Conservation (phyloP, 495 filamentous ascomycete genomes). For the Lasiosphaeria ovina region DNA sequence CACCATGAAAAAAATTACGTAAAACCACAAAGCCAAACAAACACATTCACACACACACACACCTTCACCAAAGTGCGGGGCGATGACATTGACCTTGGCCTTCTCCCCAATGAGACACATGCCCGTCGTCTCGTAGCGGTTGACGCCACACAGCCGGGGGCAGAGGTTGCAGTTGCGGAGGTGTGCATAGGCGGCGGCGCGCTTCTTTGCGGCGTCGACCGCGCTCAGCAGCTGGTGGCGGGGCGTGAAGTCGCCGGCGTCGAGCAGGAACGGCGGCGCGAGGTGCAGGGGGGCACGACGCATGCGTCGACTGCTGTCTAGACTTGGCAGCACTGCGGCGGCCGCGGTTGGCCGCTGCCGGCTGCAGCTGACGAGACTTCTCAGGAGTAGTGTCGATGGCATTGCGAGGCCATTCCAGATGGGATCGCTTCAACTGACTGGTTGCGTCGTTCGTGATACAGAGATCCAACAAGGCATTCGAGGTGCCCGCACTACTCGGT, state of each 20-base stretch:
- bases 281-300: conserved; percentile 52
- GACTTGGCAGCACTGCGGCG: too few relatives aligned
- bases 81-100: conserved; percentile 73
- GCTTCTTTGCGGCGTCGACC: conserved; percentile 60
- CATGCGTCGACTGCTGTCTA: neutral
- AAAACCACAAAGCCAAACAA: too few relatives aligned
- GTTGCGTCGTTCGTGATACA: too few relatives aligned
- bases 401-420: too few relatives aligned
- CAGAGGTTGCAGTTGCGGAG: conserved; percentile 74
- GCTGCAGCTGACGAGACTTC: too few relatives aligned
- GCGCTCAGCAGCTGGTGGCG: conserved; percentile 62
- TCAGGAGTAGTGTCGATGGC: too few relatives aligned
- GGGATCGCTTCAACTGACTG: too few relatives aligned
- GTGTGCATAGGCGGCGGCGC: conserved; percentile 64
- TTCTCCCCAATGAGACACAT: conserved; percentile 68
- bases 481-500: too few relatives aligned
- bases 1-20: too few relatives aligned
- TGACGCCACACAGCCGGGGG: conserved; percentile 68
- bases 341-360: too few relatives aligned
- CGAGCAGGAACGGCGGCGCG: conserved; percentile 72
- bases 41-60: neutral
- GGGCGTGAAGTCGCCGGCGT: conserved; percentile 59
- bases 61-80: conserved; percentile 66
- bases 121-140: conserved; percentile 70
- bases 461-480: too few relatives aligned